These are phyloP conservation scores for Eimeria praecox DNA, from an alignment of 169 alveolate species.

Conservation along the genomic window DNA sequence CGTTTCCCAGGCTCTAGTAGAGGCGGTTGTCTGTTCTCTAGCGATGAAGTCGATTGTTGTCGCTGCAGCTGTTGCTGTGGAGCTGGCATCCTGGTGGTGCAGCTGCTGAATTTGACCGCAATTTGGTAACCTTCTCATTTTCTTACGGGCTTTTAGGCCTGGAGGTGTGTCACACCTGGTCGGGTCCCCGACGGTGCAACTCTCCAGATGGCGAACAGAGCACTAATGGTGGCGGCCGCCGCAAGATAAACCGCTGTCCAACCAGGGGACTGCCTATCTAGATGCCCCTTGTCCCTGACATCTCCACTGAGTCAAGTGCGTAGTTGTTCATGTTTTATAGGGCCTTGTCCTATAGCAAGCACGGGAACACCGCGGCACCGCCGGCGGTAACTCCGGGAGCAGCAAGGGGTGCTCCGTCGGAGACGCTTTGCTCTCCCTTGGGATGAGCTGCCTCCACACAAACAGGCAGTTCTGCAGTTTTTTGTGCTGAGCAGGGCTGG, in stretches of 20 bases:
- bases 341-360: neutral
- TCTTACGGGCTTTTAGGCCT: too few relatives aligned
- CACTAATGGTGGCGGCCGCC: neutral
- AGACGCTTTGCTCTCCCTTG: neutral
- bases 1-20: neutral
- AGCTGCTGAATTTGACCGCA: neutral
- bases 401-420: neutral
- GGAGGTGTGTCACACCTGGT: neutral
- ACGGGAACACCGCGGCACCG: neutral
- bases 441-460: neutral
- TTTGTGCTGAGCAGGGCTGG: neutral
- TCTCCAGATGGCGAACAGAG: neutral
- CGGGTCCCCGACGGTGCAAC: neutral
- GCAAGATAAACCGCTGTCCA: neutral
- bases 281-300: neutral
- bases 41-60: constrained; percentile 37
- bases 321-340: neutral
- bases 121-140: constrained; percentile 1
- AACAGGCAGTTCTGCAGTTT: neutral
- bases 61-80: constrained; percentile 9
- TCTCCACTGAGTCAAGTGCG: neutral
- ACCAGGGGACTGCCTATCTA: neutral
- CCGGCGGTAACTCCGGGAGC: neutral
- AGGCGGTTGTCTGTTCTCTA: neutral
- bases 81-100: constrained; percentile 52